Conservation (phyloP, 306 rosid genomes). For the Sechiopsis laciniata region DNA sequence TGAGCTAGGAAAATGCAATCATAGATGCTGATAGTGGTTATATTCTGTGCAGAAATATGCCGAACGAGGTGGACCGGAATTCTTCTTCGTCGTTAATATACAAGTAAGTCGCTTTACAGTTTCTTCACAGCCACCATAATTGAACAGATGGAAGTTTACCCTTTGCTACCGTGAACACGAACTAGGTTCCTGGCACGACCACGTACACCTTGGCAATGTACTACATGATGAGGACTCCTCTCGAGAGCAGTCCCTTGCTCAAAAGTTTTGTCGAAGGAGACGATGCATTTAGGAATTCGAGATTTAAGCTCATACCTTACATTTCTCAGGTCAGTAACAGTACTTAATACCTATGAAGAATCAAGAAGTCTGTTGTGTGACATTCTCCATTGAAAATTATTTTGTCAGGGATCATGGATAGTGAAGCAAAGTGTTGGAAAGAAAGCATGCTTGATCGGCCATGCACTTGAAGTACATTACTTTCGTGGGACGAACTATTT, state of each 20-base stretch:
- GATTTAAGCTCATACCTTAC: slow-evolving; percentile 87
- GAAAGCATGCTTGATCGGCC: slow-evolving; percentile 80
- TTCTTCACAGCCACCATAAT: background rate
- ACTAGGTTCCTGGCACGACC: slow-evolving; percentile 64
- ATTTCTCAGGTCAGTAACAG: slow-evolving; percentile 66
- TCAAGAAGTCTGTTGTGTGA: background rate
- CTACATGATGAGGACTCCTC: slow-evolving; percentile 65
- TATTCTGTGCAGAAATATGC: slow-evolving; percentile 50
- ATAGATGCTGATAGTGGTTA: slow-evolving; percentile 9
- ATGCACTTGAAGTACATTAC: slow-evolving; percentile 56
- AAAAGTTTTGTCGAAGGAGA: slow-evolving; percentile 75
- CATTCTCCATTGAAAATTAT: slow-evolving; percentile 21
- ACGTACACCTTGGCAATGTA: slow-evolving; percentile 60
- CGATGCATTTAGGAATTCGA: slow-evolving; percentile 71
- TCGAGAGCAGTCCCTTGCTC: slow-evolving; percentile 61
- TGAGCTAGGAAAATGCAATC: background rate
- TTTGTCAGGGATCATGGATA: slow-evolving; percentile 85
- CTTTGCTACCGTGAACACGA: background rate
- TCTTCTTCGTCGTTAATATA: slow-evolving; percentile 74
- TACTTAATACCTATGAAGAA: background rate
- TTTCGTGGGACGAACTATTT: slow-evolving; percentile 71
- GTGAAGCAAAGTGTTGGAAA: slow-evolving; percentile 93
- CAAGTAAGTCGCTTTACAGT: slow-evolving; percentile 46
- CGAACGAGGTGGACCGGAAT: slow-evolving; percentile 59
- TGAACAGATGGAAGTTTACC: background rate